Evolutionary conservation across 1,284 basidiomycete species (phyloP).

Genomic region (Cutaneotrichosporon sp.): DNA sequence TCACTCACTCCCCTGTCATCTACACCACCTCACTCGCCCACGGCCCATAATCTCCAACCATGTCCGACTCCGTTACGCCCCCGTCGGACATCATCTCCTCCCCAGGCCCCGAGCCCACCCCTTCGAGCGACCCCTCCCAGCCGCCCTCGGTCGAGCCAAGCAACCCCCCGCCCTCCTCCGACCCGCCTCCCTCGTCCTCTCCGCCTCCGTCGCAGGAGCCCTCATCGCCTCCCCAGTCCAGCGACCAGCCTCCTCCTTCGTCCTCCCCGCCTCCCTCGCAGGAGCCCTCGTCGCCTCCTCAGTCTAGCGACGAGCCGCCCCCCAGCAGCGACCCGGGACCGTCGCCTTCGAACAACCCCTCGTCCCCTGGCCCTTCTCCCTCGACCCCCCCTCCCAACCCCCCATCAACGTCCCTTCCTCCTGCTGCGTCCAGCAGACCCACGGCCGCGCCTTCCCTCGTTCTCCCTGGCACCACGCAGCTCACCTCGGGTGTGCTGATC

Average conservation of each 20-base stretch:
- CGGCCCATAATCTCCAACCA: not conserved
- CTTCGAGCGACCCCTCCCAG: not conserved
- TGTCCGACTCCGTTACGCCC: not conserved
- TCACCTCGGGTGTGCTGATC: not conserved
- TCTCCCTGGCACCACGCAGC: not conserved
- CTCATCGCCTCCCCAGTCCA: not conserved
- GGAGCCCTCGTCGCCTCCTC: no score
- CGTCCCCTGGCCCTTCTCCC: not conserved
- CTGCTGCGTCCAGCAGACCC: not conserved
- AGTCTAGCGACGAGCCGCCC: no score
- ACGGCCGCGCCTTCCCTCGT: not conserved
- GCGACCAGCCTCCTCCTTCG: not conserved
- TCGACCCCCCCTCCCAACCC: not conserved
- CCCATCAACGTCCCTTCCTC: not conserved
- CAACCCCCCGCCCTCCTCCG: not conserved
- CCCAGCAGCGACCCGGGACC: not conserved
- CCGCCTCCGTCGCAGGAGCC: constrained; percentile 2
- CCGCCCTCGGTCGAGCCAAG: not conserved
- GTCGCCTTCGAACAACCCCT: not conserved
- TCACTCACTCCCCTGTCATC: not conserved
- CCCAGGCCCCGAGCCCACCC: not conserved
- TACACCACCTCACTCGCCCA: not conserved
- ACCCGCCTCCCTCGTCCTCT: not conserved
- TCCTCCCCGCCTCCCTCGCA: not conserved
- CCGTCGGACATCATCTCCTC: not conserved